Evolutionary conservation across 176 grass and related monocot species (phyloP), one percentile per base, ranked within the genome.

Genomic region (Oryza meyeriana): DNA sequence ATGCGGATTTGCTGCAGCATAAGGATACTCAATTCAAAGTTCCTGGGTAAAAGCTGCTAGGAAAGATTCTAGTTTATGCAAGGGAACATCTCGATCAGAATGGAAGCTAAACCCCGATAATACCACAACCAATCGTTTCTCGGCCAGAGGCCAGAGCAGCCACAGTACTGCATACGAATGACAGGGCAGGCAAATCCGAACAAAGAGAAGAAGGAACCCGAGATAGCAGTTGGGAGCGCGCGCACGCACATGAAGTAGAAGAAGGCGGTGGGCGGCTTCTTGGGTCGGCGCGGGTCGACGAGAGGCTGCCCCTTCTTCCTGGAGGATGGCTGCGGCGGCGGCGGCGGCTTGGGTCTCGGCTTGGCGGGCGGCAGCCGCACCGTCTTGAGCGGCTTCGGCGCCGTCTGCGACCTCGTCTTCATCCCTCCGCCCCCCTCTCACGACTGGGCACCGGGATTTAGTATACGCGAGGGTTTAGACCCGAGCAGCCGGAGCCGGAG

Each of bases 221-320:
- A 28, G 11, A 22, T 16, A 17, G 17, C 52, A n/a, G 16, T n/a
- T 5, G 75, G 44, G 1, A 3, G 44, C 8, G 50, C 11, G 5
- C 8, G 55, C 74, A 29, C 90, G 22, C n/a, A 97, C 95, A 98
- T 79, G 83, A 85, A 98, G 64, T 70, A 98, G 92, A 98, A 98
- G 90, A 98, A 98, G 74, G 95, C 95, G 14, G 95, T 94, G 66
- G 94, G 76, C 64, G 81, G 94, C 77, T 94, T 94, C 88, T 94
- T 94, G 70, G 92, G 89, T 44, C 88, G 80, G 75, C 84, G 70
- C 71, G 57, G 86, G 61, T 89, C 92, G 74, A 71, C 72, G 35
- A 81, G 36, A 20, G 70, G 16, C 10, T 64, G 12, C 18, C 72
- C 45, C 66, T 89, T 84, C 80, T 85, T 88, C 78, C 79, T 77